Evolutionary conservation across 1,139 yeast species (phyloP).

Genomic region (Suhomyces taliae): DNA sequence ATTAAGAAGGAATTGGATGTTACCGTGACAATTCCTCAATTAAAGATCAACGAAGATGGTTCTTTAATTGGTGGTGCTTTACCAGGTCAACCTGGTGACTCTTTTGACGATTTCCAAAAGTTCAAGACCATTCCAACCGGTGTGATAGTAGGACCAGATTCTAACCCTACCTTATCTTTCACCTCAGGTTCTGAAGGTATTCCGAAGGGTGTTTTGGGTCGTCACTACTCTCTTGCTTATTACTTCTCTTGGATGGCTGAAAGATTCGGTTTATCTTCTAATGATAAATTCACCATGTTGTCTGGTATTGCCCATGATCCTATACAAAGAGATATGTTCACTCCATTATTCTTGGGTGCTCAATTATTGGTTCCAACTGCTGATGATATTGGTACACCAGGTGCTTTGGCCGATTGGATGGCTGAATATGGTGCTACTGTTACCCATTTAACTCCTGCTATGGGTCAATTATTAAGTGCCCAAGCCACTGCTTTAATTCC

Average conservation of each 20-base stretch:
- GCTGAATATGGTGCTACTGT: conserved; percentile 86
- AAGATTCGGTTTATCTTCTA: conserved; percentile 70
- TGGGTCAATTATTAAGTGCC: conserved; percentile 96
- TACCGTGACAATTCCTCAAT: conserved; percentile 69
- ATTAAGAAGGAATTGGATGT: conserved; percentile 71
- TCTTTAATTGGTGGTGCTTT: conserved; percentile 58
- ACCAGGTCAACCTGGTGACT: conserved; percentile 39
- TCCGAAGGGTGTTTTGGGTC: conserved; percentile 97
- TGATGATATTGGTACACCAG: conserved; percentile 98
- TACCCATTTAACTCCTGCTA: conserved; percentile 97
- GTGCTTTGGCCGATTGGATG: conserved; percentile 97
- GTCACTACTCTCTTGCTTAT: conserved; percentile 94
- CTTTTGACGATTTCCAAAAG: conserved; percentile 47
- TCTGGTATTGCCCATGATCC: conserved; percentile 99
- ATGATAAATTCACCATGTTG: conserved; percentile 93
- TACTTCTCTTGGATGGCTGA: conserved; percentile 99
- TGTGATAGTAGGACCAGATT: conserved; percentile 95
- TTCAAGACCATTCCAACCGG: conserved; percentile 66
- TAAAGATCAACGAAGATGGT: conserved; percentile 80
- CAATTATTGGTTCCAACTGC: conserved; percentile 89
- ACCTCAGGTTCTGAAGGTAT: conserved; percentile 99
- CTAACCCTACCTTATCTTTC: conserved; percentile 93
- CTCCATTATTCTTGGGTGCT: conserved; percentile 96
- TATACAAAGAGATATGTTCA: conserved; percentile 97
- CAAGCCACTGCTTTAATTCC: conserved; percentile 94